Evolutionary conservation across 106 monocot genomes (phyloP), one percentile per base, ranked within the genome.

Genomic region (Acorus gramineus): DNA sequence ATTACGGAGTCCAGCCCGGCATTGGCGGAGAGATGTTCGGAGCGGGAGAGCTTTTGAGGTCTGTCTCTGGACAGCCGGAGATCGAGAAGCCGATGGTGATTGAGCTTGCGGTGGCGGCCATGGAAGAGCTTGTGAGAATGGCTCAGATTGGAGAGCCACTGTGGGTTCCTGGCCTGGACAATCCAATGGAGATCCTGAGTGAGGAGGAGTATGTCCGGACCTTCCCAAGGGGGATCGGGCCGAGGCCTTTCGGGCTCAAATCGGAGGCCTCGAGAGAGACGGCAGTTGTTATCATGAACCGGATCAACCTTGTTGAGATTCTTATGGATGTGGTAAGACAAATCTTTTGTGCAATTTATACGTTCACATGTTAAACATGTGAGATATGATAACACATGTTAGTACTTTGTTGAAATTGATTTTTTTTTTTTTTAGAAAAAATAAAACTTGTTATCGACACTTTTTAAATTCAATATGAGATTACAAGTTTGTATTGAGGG

Each of bases 91-190:
- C 91, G 0, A 63, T 83, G 77, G 69, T 96, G 4, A 74, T 91
- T 12, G 91, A 91, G 70, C 85, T 96, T 0, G 96, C 90, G 3
- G 96, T 96, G 2, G 76, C 87, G 0, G 90, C 96, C 43, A 96
- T 96, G 90, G 96, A 96, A 55, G 96, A 96, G 76, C 81, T 96
- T 14, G 61, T 90, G 3, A 65, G 96, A 45, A 87, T 91, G 87
- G 82, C 96, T 3, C 82, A 88, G 73, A 76, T 87, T 2, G 80
- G 78, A 0, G 91, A 91, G 59, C 90, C 96, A 3, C 58, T 96
- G 8, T 96, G 96, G 96, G 65, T 57, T 5, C 59, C 60, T 14
- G 68, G 71, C 8, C 53, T 66, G 1, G 83, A 74, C 11, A 63
- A 52, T 43, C 28, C 70, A 0, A 70, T 59, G 0, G 87, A 90